Conservation (phyloP, 768 basidiomycete species). For the Pisolithus albus region DNA sequence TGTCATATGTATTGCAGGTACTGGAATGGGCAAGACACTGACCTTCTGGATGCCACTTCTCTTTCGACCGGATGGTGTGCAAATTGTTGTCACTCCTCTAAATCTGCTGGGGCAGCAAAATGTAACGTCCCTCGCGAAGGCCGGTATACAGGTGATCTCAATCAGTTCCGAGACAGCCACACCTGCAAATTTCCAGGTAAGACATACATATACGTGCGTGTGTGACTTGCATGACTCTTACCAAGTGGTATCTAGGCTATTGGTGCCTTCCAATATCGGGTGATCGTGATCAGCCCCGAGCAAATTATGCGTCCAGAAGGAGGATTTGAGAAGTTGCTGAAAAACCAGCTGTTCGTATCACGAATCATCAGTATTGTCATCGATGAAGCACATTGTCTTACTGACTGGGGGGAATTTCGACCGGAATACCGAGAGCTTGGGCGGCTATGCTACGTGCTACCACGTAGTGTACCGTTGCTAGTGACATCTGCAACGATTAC, state of each 20-base stretch:
- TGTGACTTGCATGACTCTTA: not conserved
- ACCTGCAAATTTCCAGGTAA: constrained; percentile 12
- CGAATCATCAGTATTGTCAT: too few relatives aligned
- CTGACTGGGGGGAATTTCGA: too few relatives aligned
- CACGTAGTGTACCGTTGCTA: too few relatives aligned
- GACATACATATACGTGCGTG: not conserved
- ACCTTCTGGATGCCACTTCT: constrained; percentile 29
- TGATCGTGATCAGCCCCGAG: constrained; percentile 4
- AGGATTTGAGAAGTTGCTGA: too few relatives aligned
- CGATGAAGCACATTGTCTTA: too few relatives aligned
- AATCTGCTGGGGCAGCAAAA: constrained; percentile 22
- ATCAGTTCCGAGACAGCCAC: constrained; percentile 14
- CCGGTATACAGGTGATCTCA: constrained; percentile 13
- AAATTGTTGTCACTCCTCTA: constrained; percentile 21
- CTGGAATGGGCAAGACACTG: constrained; percentile 27
- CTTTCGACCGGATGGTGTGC: constrained; percentile 10
- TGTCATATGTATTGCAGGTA: constrained; percentile 20
- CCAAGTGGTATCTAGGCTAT: constrained; percentile 2
- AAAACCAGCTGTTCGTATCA: too few relatives aligned
- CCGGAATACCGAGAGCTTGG: too few relatives aligned
- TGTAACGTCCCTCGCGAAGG: constrained; percentile 1
- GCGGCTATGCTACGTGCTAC: too few relatives aligned
- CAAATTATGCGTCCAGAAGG: constrained; percentile 6
- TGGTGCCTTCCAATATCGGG: not conserved
- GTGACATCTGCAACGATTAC: too few relatives aligned